Evolutionary conservation across 306 rosid species (phyloP).

Genomic region (Hippophae rhamnoides): DNA sequence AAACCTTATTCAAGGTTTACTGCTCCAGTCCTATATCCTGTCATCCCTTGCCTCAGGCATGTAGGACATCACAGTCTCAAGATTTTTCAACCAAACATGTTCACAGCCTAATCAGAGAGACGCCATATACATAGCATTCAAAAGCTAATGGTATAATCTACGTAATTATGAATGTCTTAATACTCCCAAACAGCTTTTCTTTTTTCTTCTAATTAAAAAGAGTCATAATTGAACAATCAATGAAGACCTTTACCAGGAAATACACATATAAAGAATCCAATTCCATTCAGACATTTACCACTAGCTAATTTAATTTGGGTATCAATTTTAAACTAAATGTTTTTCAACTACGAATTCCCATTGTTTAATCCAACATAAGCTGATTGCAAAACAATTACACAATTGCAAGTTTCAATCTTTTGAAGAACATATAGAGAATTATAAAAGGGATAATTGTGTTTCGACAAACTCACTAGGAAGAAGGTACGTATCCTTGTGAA

Average conservation of each 20-base stretch:
- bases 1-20: no score
- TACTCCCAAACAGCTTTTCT: background rate
- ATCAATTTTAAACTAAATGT: background rate
- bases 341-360: conserved; percentile 2
- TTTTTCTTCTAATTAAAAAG: no score
- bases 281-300: background rate
- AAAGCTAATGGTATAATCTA: background rate
- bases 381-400: background rate
- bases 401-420: conserved; percentile 1
- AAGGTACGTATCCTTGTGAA: conserved; percentile 53
- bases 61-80: no score
- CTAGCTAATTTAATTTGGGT: background rate
- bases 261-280: no score
- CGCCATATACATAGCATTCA: background rate
- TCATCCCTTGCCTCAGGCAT: no score
- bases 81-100: no score
- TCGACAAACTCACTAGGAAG: conserved; percentile 65
- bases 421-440: conserved; percentile 1
- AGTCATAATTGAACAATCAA: no score
- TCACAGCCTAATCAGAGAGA: no score
- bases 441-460: background rate
- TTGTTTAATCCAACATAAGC: background rate
- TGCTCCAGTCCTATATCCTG: no score
- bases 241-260: no score
- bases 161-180: background rate